Evolutionary conservation across 2,329 filamentous ascomycete species (phyloP), one percentile per base, ranked within the genome.

Genomic region (Ceratocystis lukuohia): DNA sequence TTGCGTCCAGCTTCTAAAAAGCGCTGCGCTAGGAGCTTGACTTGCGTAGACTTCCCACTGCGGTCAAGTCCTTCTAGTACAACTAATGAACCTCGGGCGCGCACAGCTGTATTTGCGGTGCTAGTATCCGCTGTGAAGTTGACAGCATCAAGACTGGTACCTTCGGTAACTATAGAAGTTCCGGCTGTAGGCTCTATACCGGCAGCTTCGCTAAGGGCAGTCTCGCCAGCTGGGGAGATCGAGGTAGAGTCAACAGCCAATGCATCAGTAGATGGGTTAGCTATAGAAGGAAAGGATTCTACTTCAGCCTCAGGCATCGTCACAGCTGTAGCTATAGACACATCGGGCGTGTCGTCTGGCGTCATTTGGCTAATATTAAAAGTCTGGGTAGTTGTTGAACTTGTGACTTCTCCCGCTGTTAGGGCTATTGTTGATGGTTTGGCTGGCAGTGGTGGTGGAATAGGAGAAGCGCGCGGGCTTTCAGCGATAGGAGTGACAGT

Each of bases 31-130:
- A 96, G 78, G 59, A 85, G 77, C 71, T 86, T 82, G 71, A 90
- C 92, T 81, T 96, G 92, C 44, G 91, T 96, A 25, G 91, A 93
- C 80, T 96, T 96, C 66, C 92, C 92, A 56, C 91, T 91, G 70
- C 91, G 85, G 72, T 96, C 92, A 69, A 96, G 80, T 1, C 92
- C 92, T 77, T 96, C 92, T 66, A 96, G 84, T 3, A 93, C 88
- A 65, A 96, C 83, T 41, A 96, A 82, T 12, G 86, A 84, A 61
- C 91, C 91, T 61, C 87, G 81, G 64, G 62, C 59, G 1, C 44
- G 45, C 62, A 56, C 30, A 37, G 61, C 65, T 62, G 62, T 46
- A 66, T 66, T 65, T 46, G 53, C 12, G 10, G 71, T 68, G 33
- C 5, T 30, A 1, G 45, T 45, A 3, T 62, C 66, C 46, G 64